Percentiles rank a stretch among this genome's conserved stretches.
Evolutionary conservation across 768 basidiomycete species (phyloP).

Genomic region (Leccinellum albellum): DNA sequence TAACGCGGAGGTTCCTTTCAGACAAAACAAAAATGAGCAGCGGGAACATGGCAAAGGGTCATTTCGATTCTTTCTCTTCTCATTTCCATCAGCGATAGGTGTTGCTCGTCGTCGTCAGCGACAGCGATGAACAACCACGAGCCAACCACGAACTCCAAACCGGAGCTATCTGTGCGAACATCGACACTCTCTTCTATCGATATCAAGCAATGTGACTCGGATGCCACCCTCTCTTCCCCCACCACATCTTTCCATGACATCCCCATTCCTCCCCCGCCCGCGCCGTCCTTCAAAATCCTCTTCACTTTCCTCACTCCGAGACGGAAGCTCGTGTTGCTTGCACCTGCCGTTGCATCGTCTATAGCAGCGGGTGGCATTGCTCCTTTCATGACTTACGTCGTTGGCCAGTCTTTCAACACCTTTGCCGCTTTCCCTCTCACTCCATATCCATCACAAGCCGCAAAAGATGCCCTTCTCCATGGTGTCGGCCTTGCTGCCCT

Average conservation of each 20-base stretch:
- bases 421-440: conserved; percentile 58
- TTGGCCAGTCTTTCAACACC: conserved; percentile 73
- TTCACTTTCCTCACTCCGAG: conserved; percentile 61
- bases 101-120: conserved; percentile 27
- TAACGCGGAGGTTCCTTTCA: conserved; percentile 8
- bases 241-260: conserved; percentile 14
- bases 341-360: conserved; percentile 63
- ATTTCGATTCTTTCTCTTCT: conserved; percentile 11
- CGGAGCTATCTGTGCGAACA: conserved; percentile 22
- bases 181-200: conserved; percentile 18
- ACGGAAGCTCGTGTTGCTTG: conserved; percentile 52
- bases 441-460: conserved; percentile 34
- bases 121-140: conserved; percentile 33
- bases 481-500: conserved; percentile 60
- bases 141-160: conserved; percentile 4
- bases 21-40: conserved; percentile 23
- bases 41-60: neutral
- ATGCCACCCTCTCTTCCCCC: conserved; percentile 7
- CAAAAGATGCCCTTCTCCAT: conserved; percentile 51
- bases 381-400: conserved; percentile 81
- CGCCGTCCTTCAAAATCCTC: conserved; percentile 59
- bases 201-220: conserved; percentile 12
- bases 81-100: conserved; percentile 1
- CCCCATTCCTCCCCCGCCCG: conserved; percentile 26
- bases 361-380: conserved; percentile 65